phyloP scores from a whole-genome alignment of 192 early-diverging fungal genomes.

The Piromyces sp. region DNA sequence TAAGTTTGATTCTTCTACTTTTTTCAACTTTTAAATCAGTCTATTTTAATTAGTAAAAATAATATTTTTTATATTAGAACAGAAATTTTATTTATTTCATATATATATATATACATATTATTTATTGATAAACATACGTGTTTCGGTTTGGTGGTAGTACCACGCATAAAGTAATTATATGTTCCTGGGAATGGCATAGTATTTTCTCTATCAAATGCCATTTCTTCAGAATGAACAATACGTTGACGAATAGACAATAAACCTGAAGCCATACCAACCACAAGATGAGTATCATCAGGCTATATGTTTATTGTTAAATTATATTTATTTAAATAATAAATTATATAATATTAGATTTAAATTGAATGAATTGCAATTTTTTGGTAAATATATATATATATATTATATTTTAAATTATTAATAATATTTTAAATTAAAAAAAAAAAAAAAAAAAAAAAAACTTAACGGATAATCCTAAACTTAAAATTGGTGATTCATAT shows the following conservation, averaged over 20 bases:
- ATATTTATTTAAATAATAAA: no score
- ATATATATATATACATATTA: no score
- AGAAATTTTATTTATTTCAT: no score
- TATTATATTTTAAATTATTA: no score
- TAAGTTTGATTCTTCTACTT: conserved; percentile 35
- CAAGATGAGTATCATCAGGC: conserved; percentile 74
- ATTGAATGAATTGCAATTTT: no score
- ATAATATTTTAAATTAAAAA: no score
- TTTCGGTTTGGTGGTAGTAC: background rate
- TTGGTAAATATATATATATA: no score
- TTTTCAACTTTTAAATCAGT: conserved; percentile 66
- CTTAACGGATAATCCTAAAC: conserved; percentile 68
- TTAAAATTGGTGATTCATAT: conserved; percentile 79
- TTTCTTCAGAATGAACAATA: conserved; percentile 56
- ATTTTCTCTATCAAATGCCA: conserved; percentile 1
- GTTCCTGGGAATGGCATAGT: background rate
- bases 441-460: background rate
- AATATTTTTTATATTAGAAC: conserved; percentile 2
- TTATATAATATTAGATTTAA: no score
- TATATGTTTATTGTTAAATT: conserved; percentile 1
- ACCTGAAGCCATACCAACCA: conserved; percentile 81
- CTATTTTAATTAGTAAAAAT: conserved; percentile 4
- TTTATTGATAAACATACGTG: background rate
- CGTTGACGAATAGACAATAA: conserved; percentile 72
- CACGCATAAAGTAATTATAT: background rate